Percentiles rank a stretch among this genome's conserved stretches.
Evolutionary conservation across 768 basidiomycete species (phyloP).

Genomic region (Suillus cothurnatus): DNA sequence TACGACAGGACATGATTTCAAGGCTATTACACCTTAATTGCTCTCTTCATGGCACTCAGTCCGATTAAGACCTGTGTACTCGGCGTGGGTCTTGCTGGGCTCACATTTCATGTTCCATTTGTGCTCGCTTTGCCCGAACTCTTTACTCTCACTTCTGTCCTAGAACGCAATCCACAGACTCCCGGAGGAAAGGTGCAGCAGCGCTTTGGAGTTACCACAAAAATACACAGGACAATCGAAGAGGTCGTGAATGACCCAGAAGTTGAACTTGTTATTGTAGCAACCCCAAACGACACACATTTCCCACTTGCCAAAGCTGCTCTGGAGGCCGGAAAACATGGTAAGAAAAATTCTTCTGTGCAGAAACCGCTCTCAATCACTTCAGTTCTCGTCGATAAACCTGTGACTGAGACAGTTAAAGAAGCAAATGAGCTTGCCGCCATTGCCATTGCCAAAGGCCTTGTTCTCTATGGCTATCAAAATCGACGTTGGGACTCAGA

Average conservation of each 20-base stretch:
- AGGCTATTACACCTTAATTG: neutral
- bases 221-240: slow-evolving; percentile 62
- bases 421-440: slow-evolving; percentile 63
- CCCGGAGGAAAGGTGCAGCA: slow-evolving; percentile 66
- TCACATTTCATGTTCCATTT: slow-evolving; percentile 83
- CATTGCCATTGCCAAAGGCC: slow-evolving; percentile 58
- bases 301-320: slow-evolving; percentile 65
- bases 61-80: slow-evolving; percentile 73
- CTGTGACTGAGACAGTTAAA: slow-evolving; percentile 60
- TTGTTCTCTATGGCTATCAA: slow-evolving; percentile 72
- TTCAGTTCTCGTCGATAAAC: slow-evolving; percentile 79
- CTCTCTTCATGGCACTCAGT: slow-evolving; percentile 20
- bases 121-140: slow-evolving; percentile 69
- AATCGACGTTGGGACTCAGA: slow-evolving; percentile 82
- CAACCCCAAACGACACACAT: slow-evolving; percentile 77
- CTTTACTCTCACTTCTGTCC: slow-evolving; percentile 73
- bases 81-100: slow-evolving; percentile 74
- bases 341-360: slow-evolving; percentile 35
- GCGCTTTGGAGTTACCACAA: slow-evolving; percentile 58
- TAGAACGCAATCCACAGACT: slow-evolving; percentile 67
- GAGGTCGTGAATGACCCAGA: slow-evolving; percentile 61
- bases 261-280: slow-evolving; percentile 69
- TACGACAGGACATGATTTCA: neutral
- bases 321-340: slow-evolving; percentile 73
- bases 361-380: slow-evolving; percentile 2